phyloP scores from a whole-genome alignment of 1,139 yeast genomes.

The Ashbya aceris region DNA sequence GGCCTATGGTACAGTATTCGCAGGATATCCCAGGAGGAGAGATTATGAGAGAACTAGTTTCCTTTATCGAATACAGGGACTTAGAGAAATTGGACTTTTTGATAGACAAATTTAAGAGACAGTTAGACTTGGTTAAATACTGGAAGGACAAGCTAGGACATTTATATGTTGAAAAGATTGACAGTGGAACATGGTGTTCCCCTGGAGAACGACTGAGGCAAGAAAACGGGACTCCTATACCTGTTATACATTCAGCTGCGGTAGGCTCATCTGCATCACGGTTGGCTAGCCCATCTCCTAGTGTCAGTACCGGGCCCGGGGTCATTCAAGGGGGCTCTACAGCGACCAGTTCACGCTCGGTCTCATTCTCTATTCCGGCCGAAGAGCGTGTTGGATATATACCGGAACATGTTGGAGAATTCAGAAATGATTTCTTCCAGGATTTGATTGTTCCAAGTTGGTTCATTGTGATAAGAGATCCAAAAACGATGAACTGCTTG shows the following conservation, averaged over 20 bases:
- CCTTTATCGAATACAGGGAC: slow-evolving; percentile 3
- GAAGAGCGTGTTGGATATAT: slow-evolving; percentile 3
- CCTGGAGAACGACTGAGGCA: slow-evolving; percentile 2
- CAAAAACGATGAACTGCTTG: slow-evolving; percentile 35
- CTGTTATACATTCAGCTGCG: neutral
- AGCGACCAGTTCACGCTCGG: slow-evolving; percentile 4
- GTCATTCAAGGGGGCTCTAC: slow-evolving; percentile 2
- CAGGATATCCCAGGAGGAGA: slow-evolving; percentile 5
- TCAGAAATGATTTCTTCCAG: slow-evolving; percentile 1
- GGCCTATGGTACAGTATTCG: slow-evolving; percentile 9
- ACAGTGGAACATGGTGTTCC: slow-evolving; percentile 1
- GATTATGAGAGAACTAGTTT: slow-evolving; percentile 4
- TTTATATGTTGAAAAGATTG: slow-evolving; percentile 2
- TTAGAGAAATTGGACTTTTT: slow-evolving; percentile 5
- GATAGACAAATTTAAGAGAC: slow-evolving; percentile 5
- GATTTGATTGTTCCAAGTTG: slow-evolving; percentile 5
- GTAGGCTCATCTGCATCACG: slow-evolving; percentile 2
- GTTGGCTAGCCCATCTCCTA: slow-evolving; percentile 2
- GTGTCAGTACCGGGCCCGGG: slow-evolving; percentile 1
- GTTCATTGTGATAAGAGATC: slow-evolving; percentile 6
- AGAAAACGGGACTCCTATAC: neutral
- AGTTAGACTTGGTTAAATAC: slow-evolving; percentile 2
- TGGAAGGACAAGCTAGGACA: slow-evolving; percentile 4
- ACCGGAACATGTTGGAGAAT: slow-evolving; percentile 2
- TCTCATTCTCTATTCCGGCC: slow-evolving; percentile 1